Percentiles rank a stretch among this genome's conserved stretches.
phyloP scores from a whole-genome alignment of 352 stramenopile genomes.

The Nothophytophthora sp. region DNA sequence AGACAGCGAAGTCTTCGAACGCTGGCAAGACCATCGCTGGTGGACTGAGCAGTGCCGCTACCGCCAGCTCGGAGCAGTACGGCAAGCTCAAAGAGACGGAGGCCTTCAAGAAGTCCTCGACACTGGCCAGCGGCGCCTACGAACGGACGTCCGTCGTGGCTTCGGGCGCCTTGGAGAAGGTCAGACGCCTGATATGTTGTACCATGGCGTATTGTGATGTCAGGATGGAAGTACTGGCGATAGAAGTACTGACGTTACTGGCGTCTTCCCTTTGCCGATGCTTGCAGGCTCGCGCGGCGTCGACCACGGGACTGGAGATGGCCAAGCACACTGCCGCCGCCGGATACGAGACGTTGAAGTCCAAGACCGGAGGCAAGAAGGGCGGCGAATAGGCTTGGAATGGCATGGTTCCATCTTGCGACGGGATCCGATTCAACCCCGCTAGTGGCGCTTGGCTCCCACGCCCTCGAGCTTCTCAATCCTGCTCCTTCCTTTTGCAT shows the following conservation, averaged over 20 bases:
- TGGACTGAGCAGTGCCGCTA: slow-evolving; percentile 61
- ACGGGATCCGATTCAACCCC: slow-evolving; percentile 12
- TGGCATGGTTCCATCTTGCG: slow-evolving; percentile 4
- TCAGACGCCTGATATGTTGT: slow-evolving; percentile 7
- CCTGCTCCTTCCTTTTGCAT: slow-evolving; percentile 16
- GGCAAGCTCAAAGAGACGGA: slow-evolving; percentile 84
- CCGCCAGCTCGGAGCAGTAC: slow-evolving; percentile 70
- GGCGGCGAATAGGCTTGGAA: slow-evolving; percentile 32
- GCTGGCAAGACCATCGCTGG: slow-evolving; percentile 67
- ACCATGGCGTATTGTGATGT: background rate
- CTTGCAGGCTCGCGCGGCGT: slow-evolving; percentile 57
- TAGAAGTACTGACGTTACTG: slow-evolving; percentile 4
- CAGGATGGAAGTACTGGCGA: background rate
- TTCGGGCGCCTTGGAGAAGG: slow-evolving; percentile 72
- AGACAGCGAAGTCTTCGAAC: slow-evolving; percentile 80
- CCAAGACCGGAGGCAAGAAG: slow-evolving; percentile 74
- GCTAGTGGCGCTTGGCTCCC: slow-evolving; percentile 2
- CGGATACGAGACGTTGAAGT: slow-evolving; percentile 78
- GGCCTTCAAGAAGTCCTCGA: slow-evolving; percentile 83
- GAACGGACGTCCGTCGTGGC: slow-evolving; percentile 69
- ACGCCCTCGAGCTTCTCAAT: slow-evolving; percentile 11
- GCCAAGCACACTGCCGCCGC: slow-evolving; percentile 74
- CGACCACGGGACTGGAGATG: slow-evolving; percentile 70
- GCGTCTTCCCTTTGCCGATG: background rate
- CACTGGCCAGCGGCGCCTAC: slow-evolving; percentile 52